Evolutionary conservation across 768 basidiomycete species (phyloP).

Genomic region (Rubroboletus pulcherrimus): DNA sequence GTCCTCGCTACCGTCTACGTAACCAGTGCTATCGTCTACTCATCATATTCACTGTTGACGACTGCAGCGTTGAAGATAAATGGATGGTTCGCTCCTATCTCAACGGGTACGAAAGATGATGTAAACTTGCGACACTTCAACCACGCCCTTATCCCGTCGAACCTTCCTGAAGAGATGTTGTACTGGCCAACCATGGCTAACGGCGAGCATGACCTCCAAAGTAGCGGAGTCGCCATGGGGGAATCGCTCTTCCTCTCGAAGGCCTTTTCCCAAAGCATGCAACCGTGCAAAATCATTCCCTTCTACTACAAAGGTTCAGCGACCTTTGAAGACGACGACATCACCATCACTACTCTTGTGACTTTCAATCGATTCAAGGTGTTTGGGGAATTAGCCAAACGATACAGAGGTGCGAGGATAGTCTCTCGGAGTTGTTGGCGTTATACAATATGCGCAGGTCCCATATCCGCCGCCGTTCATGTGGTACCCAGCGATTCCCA

Average conservation of each 20-base stretch:
- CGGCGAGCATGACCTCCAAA: not conserved
- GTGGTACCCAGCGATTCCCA: constrained; percentile 44
- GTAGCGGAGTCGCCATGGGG: constrained; percentile 30
- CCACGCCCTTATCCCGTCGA: not conserved
- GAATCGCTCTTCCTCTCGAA: constrained; percentile 62
- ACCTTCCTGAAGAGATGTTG: constrained; percentile 15
- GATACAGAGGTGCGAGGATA: constrained; percentile 60
- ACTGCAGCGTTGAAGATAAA: constrained; percentile 6
- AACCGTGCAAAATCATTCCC: constrained; percentile 72
- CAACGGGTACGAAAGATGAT: not conserved
- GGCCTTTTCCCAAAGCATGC: constrained; percentile 64
- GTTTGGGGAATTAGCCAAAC: constrained; percentile 65
- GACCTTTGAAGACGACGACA: constrained; percentile 55
- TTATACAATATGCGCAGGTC: constrained; percentile 45
- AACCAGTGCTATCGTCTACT: constrained; percentile 28
- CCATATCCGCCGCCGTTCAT: constrained; percentile 82
- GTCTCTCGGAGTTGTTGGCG: not conserved
- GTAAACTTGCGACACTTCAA: not conserved
- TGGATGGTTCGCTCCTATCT: constrained; percentile 2
- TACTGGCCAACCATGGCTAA: constrained; percentile 17
- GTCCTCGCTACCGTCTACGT: constrained; percentile 22
- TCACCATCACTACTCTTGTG: constrained; percentile 83
- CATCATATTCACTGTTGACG: constrained; percentile 25
- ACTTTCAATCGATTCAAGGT: constrained; percentile 76
- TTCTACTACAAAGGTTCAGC: constrained; percentile 74